Evolutionary conservation across 2,329 filamentous ascomycete genomes (phyloP), one percentile per base, ranked within the genome.

Genomic region (Aspergillus novofumigatus): DNA sequence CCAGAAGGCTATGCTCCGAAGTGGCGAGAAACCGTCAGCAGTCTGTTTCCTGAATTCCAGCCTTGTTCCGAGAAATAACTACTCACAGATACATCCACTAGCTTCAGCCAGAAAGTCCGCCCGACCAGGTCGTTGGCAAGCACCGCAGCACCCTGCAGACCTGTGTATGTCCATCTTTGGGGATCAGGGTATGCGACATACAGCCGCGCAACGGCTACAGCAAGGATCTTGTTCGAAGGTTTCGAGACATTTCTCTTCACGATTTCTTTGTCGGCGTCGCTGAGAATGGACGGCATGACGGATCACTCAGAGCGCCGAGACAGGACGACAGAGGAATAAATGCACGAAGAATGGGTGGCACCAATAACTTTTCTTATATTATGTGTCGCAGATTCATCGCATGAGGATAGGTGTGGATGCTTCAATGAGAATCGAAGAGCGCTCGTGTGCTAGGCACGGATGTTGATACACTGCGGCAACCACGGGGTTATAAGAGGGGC

Each of bases 201-300:
- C 66, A 99, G 87, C 71, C 89, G 88, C 60, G 92, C 93, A 65
- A 97, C 92, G 59, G 91, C 94, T 64, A 96, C 93, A 60, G 92
- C 92, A 65, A 95, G 90, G 76, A 99, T 97, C 82, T 97, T 97
- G 86, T 97, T 99, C 69, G 87, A 87, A 62, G 91, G 86, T 76
- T 96, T 97, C 60, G 94, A 93, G 54, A 99, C 91, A 67, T 88
- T 89, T 72, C 94, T 88, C 81, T 95, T 96, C 77, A 99, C 92
- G 59, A 87, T 96, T 78, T 95, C 90, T 83, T 96, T 97, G 80
- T 99, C 94, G 69, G 92, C 89, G 70, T 97, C 93, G 72, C 83
- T 90, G 56, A 99, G 85, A 64, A 96, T 85, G 20, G 84, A 85
- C 57, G 83, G 83, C 78, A 80, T 80, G 62, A 59, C 71, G 69